Percentiles rank a stretch among this genome's conserved stretches.
These are phyloP conservation scores for Vinca minor DNA, from an alignment of 257 asterid species.

Conservation along the genomic window DNA sequence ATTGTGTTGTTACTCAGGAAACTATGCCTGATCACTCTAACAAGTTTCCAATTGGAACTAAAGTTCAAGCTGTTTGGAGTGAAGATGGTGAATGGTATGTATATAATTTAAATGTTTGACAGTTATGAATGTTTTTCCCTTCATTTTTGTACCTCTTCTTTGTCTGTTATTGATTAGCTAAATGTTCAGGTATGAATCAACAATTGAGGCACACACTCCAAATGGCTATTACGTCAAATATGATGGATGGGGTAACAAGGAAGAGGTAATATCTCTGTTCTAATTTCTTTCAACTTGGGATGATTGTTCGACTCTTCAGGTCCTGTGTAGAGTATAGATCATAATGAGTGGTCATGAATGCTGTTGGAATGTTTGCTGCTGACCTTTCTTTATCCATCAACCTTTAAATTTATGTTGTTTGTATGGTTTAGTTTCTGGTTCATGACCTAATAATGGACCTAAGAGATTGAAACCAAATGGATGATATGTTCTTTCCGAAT, in stretches of 20 bases:
- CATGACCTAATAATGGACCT: not conserved
- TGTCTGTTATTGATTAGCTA: conserved; percentile 37
- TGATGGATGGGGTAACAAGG: conserved; percentile 90
- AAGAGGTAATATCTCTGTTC: conserved; percentile 53
- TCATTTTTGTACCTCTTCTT: conserved; percentile 33
- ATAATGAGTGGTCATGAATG: not conserved
- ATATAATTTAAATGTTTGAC: not conserved
- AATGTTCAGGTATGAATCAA: conserved; percentile 81
- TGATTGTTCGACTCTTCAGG: not conserved
- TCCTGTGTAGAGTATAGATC: not conserved
- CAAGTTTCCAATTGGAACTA: conserved; percentile 68
- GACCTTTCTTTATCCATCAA: too few relatives aligned
- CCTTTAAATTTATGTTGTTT: not conserved
- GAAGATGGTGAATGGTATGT: conserved; percentile 96
- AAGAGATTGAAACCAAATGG: not conserved
- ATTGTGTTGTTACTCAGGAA: conserved; percentile 31
- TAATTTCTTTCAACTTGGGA: conserved; percentile 1
- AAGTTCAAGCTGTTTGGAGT: conserved; percentile 97
- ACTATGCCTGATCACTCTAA: conserved; percentile 29
- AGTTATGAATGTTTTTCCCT: conserved; percentile 1
- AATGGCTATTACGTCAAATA: conserved; percentile 75
- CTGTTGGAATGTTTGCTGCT: conserved; percentile 1
- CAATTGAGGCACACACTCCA: conserved; percentile 66
- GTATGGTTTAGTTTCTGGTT: not conserved
- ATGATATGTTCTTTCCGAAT: not conserved